Conservation (phyloP, 1,284 basidiomycete species). For the Apiotrichum gamsii region DNA sequence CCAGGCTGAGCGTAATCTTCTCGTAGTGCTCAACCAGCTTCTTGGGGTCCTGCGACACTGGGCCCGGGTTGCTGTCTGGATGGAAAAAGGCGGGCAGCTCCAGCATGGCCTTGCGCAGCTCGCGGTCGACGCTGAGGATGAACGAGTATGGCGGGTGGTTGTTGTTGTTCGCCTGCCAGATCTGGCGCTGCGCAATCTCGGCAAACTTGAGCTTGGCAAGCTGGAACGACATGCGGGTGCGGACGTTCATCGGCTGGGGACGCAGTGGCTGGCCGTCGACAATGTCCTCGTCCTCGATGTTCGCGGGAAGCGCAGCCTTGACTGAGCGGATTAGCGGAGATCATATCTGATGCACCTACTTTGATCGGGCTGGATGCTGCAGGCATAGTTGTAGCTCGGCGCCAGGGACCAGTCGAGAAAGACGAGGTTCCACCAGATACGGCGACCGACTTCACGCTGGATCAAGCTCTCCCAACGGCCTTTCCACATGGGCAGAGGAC, state of each 20-base stretch:
- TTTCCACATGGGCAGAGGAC: constrained; percentile 45
- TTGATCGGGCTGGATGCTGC: constrained; percentile 47
- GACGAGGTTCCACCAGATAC: constrained; percentile 49
- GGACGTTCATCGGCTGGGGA: constrained; percentile 39
- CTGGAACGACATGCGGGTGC: constrained; percentile 48
- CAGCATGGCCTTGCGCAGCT: constrained; percentile 45
- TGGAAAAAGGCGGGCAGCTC: constrained; percentile 47
- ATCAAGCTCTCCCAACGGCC: constrained; percentile 47
- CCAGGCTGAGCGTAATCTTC: constrained; percentile 46
- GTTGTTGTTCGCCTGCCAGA: constrained; percentile 47
- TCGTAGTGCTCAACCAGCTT: constrained; percentile 47
- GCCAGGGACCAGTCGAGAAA: constrained; percentile 47
- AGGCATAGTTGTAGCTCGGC: constrained; percentile 45
- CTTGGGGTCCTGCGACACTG: constrained; percentile 34
- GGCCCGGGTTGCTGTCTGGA: constrained; percentile 27
- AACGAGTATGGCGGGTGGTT: constrained; percentile 47
- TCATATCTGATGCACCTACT: constrained; percentile 29
- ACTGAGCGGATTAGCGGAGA: constrained; percentile 12
- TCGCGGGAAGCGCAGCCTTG: constrained; percentile 46
- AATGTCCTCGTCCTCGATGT: constrained; percentile 48
- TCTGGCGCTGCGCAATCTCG: constrained; percentile 46
- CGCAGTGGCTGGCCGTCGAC: constrained; percentile 44
- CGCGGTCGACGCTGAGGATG: constrained; percentile 42
- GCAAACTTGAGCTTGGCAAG: constrained; percentile 46
- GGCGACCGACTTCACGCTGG: constrained; percentile 46